A percentile compares a stretch with the other conserved stretches of the same genome.
Conservation (phyloP, 1,139 yeast genomes). For the Eremothecium gossypii region DNA sequence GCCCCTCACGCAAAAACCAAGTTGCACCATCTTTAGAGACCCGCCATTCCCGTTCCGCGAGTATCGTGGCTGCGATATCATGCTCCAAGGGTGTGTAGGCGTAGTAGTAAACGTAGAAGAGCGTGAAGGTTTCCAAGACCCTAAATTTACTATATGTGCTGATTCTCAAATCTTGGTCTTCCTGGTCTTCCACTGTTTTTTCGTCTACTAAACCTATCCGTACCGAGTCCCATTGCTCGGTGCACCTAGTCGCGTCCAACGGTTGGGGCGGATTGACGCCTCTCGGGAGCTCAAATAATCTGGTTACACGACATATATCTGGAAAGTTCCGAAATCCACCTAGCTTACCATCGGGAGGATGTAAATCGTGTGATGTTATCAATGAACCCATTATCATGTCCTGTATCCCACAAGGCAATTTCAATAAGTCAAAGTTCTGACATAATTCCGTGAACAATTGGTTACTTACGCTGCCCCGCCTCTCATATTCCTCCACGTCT, state of each 20-base stretch:
- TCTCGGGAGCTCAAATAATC: slow-evolving; percentile 21
- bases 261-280: slow-evolving; percentile 32
- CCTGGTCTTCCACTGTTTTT: neutral
- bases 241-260: slow-evolving; percentile 28
- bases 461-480: slow-evolving; percentile 8
- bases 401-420: slow-evolving; percentile 66
- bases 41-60: slow-evolving; percentile 33
- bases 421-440: slow-evolving; percentile 34
- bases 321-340: slow-evolving; percentile 25
- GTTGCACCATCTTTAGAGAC: slow-evolving; percentile 26
- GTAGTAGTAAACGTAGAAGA: slow-evolving; percentile 55
- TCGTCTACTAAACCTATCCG: slow-evolving; percentile 13
- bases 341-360: slow-evolving; percentile 17
- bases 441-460: slow-evolving; percentile 11
- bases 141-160: slow-evolving; percentile 21
- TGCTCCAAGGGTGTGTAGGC: slow-evolving; percentile 49
- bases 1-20: slow-evolving; percentile 36
- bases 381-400: slow-evolving; percentile 34
- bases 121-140: slow-evolving; percentile 32
- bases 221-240: slow-evolving; percentile 29
- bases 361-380: slow-evolving; percentile 17
- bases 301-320: slow-evolving; percentile 22
- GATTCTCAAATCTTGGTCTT: slow-evolving; percentile 6
- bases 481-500: slow-evolving; percentile 12
- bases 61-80: slow-evolving; percentile 27